A percentile compares a stretch with the other conserved stretches of the same genome.
These are phyloP conservation scores for Jatropha curcas DNA, from an alignment of 345 rosid species.

Conservation along the genomic window DNA sequence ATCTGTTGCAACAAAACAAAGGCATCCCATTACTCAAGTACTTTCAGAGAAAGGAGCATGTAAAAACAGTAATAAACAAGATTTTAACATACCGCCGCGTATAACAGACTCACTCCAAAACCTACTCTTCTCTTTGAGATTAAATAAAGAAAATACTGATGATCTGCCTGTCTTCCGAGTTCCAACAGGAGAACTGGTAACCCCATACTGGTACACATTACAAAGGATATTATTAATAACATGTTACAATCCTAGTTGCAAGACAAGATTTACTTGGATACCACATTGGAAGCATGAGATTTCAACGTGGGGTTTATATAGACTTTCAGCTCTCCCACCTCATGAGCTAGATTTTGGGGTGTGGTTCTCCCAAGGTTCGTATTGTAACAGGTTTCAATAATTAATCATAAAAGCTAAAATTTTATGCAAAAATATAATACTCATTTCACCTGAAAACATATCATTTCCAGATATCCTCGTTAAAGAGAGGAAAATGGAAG, in stretches of 20 bases:
- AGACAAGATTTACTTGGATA: background rate
- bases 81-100: slow-evolving; percentile 46
- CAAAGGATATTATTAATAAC: background rate
- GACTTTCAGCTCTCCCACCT: too few species aligned
- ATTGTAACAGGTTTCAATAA: too few species aligned
- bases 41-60: background rate
- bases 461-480: too few species aligned
- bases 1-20: slow-evolving; percentile 11
- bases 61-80: background rate
- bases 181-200: slow-evolving; percentile 9
- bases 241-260: background rate
- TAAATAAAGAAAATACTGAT: slow-evolving; percentile 88
- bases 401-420: too few species aligned
- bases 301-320: too few species aligned
- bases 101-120: slow-evolving; percentile 93
- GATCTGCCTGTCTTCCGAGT: slow-evolving; percentile 15
- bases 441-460: too few species aligned
- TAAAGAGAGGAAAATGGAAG: too few species aligned
- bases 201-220: slow-evolving; percentile 4
- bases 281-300: too few species aligned
- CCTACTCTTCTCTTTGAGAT: slow-evolving; percentile 78
- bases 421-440: too few species aligned
- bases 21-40: background rate
- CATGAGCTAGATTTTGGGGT: too few species aligned
- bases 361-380: too few species aligned